phyloP scores from a whole-genome alignment of 2,329 filamentous ascomycete genomes.

The Aschersonia sp. region DNA sequence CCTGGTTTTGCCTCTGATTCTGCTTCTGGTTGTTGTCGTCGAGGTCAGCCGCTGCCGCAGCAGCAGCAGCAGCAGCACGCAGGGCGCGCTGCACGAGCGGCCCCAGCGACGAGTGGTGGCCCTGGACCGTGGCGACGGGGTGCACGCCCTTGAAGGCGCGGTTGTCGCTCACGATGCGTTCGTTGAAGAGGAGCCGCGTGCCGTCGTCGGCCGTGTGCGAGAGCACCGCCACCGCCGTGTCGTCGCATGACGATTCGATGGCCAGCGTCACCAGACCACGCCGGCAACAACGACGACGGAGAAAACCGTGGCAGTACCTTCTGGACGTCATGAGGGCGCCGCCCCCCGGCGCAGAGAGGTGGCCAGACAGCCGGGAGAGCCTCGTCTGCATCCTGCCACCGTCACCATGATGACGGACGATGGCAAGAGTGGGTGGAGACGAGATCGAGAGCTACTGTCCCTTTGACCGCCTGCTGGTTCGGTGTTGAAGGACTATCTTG shows the following conservation, averaged over 20 bases:
- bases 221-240: slow-evolving; percentile 78
- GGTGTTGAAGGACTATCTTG: no score
- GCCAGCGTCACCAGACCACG: slow-evolving; percentile 40
- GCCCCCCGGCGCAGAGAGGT: no score
- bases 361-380: no score
- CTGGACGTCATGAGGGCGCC: no score
- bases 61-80: slow-evolving; percentile 10
- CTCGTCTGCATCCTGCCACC: no score
- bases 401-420: no score
- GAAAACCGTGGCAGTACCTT: no score
- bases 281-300: not conserved
- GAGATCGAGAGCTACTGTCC: no score
- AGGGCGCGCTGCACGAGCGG: slow-evolving; percentile 53
- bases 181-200: slow-evolving; percentile 59
- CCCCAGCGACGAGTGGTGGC: slow-evolving; percentile 60
- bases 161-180: slow-evolving; percentile 71
- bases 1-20: no score
- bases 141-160: slow-evolving; percentile 63
- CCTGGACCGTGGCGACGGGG: slow-evolving; percentile 58
- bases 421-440: no score
- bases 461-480: no score
- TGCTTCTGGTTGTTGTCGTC: slow-evolving; percentile 9
- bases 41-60: slow-evolving; percentile 18
- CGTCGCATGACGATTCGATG: slow-evolving; percentile 81
- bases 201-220: slow-evolving; percentile 30